phyloP scores from a whole-genome alignment of 768 basidiomycete genomes.

The Suillus spraguei region DNA sequence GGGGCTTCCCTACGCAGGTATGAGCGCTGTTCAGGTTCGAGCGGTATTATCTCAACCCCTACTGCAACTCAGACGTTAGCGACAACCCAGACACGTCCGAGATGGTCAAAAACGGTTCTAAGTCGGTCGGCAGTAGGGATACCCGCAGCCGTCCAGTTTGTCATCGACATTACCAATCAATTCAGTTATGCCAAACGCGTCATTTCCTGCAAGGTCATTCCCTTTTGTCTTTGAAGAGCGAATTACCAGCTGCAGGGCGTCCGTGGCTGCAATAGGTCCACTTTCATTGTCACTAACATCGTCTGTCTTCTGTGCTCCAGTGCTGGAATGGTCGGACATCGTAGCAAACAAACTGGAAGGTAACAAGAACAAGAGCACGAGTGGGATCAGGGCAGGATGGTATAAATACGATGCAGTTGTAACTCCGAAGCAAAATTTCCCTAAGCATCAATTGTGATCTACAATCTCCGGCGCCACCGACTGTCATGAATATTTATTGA shows the following conservation, averaged over 20 bases:
- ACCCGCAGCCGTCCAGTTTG: slow-evolving; percentile 87
- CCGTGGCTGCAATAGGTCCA: slow-evolving; percentile 39
- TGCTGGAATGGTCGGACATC: slow-evolving; percentile 27
- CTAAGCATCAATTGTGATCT: slow-evolving; percentile 5
- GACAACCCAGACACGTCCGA: slow-evolving; percentile 20
- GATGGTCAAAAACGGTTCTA: slow-evolving; percentile 21
- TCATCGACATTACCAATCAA: slow-evolving; percentile 75
- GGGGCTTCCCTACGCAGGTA: slow-evolving; percentile 98
- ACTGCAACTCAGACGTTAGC: slow-evolving; percentile 34
- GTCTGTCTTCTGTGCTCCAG: slow-evolving; percentile 15
- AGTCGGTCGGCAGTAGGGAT: slow-evolving; percentile 53
- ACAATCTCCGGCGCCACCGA: slow-evolving; percentile 11
- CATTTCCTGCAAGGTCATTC: slow-evolving; percentile 34
- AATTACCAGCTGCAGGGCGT: slow-evolving; percentile 63
- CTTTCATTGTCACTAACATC: slow-evolving; percentile 28
- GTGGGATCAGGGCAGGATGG: slow-evolving; percentile 10
- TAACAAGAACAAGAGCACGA: neutral
- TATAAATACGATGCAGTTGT: slow-evolving; percentile 33
- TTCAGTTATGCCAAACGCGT: slow-evolving; percentile 34
- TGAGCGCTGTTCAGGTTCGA: slow-evolving; percentile 97
- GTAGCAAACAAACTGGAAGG: neutral
- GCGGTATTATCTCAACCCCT: slow-evolving; percentile 96
- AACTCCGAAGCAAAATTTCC: slow-evolving; percentile 25
- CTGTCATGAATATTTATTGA: slow-evolving; percentile 20
- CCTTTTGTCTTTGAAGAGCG: slow-evolving; percentile 24